phyloP scores from a whole-genome alignment of 805 yeast species.

The Jamesozyma jinghongensis region DNA sequence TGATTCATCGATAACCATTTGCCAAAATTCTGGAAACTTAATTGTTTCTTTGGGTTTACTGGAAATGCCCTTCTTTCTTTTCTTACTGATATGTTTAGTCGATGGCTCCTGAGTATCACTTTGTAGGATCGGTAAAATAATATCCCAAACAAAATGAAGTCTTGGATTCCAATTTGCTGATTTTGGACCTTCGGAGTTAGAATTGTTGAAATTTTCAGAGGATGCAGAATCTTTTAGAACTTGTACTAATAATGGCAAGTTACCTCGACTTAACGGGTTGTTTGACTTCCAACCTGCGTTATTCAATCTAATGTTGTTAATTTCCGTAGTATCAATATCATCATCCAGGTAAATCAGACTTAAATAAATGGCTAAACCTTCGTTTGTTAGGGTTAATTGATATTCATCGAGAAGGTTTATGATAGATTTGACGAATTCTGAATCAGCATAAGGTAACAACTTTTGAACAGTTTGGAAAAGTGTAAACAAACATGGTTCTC shows the following conservation, averaged over 20 bases:
- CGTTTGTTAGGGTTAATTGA: slow-evolving; percentile 58
- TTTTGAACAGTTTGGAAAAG: slow-evolving; percentile 45
- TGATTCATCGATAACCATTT: slow-evolving; percentile 66
- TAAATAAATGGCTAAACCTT: slow-evolving; percentile 69
- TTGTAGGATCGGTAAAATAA: slow-evolving; percentile 33
- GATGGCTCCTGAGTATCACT: slow-evolving; percentile 4
- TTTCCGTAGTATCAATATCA: slow-evolving; percentile 1
- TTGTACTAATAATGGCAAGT: slow-evolving; percentile 49
- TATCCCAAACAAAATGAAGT: slow-evolving; percentile 68
- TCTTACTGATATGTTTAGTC: slow-evolving; percentile 29
- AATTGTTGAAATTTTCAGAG: slow-evolving; percentile 25
- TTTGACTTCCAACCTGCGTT: slow-evolving; percentile 51
- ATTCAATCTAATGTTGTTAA: slow-evolving; percentile 9
- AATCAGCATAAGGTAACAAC: slow-evolving; percentile 16
- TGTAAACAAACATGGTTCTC: slow-evolving; percentile 73
- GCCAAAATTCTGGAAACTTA: slow-evolving; percentile 64
- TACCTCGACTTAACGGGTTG: slow-evolving; percentile 67
- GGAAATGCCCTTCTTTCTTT: slow-evolving; percentile 31
- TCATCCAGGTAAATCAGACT: slow-evolving; percentile 11
- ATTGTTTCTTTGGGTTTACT: slow-evolving; percentile 22
- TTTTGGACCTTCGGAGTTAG: slow-evolving; percentile 28
- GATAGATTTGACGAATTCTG: slow-evolving; percentile 20
- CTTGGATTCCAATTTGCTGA: slow-evolving; percentile 68
- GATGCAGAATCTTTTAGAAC: slow-evolving; percentile 50
- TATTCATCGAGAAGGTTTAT: slow-evolving; percentile 40